Conservation (phyloP, 2,329 filamentous ascomycete species). For the Sphaerulina vaccinii region DNA sequence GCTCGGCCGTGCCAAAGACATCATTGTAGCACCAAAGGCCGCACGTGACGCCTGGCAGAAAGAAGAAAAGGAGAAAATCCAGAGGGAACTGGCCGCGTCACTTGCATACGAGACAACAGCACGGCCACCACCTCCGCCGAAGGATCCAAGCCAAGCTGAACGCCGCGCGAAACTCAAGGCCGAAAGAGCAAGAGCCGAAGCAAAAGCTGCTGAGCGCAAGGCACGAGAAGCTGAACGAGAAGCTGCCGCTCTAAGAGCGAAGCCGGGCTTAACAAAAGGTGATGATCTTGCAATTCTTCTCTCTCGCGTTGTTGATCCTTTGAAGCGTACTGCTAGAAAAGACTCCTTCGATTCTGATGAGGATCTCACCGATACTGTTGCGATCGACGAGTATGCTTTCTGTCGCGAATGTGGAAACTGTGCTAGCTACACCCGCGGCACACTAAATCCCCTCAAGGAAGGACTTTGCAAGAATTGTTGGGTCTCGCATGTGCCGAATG, state of each 20-base stretch:
- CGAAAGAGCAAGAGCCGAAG: background rate
- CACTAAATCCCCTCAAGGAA: background rate
- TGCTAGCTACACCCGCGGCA: no score
- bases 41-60: conserved; percentile 13
- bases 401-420: background rate
- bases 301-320: conserved; percentile 15
- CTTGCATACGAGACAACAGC: background rate
- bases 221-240: background rate
- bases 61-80: conserved; percentile 1
- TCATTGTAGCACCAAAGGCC: conserved; percentile 7
- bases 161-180: background rate
- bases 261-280: conserved; percentile 6
- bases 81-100: conserved; percentile 11
- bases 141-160: conserved; percentile 3
- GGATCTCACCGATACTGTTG: conserved; percentile 15
- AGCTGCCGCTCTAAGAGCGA: no score
- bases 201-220: background rate
- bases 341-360: conserved; percentile 13
- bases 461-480: background rate
- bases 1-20: background rate
- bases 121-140: background rate
- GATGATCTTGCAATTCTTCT: conserved; percentile 19
- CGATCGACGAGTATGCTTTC: background rate
- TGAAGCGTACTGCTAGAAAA: conserved; percentile 18
- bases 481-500: no score